These are phyloP conservation scores for Cordyceps cateniannulata DNA, from an alignment of 2,329 filamentous ascomycete species.

Conservation along the genomic window DNA sequence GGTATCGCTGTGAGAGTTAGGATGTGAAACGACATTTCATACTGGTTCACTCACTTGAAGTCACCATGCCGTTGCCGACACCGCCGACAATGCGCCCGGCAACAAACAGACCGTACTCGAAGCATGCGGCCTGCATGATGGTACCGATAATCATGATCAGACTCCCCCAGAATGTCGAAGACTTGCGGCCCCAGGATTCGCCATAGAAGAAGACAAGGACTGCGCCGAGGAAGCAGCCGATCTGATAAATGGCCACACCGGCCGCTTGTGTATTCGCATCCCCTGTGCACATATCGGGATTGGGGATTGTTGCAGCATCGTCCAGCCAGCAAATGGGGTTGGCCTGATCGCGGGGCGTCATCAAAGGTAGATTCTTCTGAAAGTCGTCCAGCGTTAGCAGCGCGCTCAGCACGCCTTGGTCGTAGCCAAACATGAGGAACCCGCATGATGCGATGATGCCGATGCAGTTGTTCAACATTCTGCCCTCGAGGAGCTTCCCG, in stretches of 20 bases:
- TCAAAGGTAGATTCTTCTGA: slow-evolving; percentile 20
- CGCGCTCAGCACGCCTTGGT: slow-evolving; percentile 24
- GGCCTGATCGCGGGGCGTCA: slow-evolving; percentile 21
- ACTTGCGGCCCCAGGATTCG: slow-evolving; percentile 25
- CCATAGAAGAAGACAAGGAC: slow-evolving; percentile 24
- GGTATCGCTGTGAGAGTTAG: slow-evolving; percentile 18
- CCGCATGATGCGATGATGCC: slow-evolving; percentile 8
- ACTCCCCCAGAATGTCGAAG: slow-evolving; percentile 26
- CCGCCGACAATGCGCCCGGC: slow-evolving; percentile 22
- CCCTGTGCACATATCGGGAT: slow-evolving; percentile 20
- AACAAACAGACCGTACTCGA: slow-evolving; percentile 21
- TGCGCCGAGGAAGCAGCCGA: slow-evolving; percentile 24
- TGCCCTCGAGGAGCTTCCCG: slow-evolving; percentile 4
- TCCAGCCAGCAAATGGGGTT: slow-evolving; percentile 22
- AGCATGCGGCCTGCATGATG: slow-evolving; percentile 20
- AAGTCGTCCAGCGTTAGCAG: slow-evolving; percentile 23
- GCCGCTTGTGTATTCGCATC: slow-evolving; percentile 24
- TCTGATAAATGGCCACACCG: slow-evolving; percentile 23
- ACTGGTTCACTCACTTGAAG: slow-evolving; percentile 15
- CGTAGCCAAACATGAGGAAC: slow-evolving; percentile 20
- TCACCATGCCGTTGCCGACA: slow-evolving; percentile 24
- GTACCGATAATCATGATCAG: slow-evolving; percentile 25
- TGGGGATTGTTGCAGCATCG: slow-evolving; percentile 14
- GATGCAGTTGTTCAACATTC: slow-evolving; percentile 1
- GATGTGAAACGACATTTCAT: neutral